phyloP scores from a whole-genome alignment of 2,329 filamentous ascomycete genomes.

The Nothophoma quercina region DNA sequence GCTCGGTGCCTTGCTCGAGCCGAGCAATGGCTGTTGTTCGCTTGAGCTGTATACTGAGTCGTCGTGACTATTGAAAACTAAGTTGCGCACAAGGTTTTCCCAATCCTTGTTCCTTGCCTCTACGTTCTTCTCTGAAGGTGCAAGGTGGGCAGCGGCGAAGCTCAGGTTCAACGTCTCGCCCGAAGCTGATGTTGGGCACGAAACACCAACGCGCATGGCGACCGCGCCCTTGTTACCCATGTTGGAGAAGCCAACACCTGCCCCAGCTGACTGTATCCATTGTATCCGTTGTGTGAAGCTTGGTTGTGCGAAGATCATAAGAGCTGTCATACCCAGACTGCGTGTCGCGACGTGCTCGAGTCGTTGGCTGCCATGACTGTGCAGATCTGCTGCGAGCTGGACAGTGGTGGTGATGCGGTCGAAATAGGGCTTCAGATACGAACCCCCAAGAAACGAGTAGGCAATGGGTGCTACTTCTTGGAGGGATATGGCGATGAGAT shows the following conservation, averaged over 20 bases:
- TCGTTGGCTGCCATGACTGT: slow-evolving; percentile 50
- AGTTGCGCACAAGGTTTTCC: slow-evolving; percentile 78
- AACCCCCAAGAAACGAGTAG: slow-evolving; percentile 84
- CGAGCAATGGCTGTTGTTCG: slow-evolving; percentile 45
- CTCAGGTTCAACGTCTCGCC: slow-evolving; percentile 70
- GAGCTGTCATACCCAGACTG: slow-evolving; percentile 87
- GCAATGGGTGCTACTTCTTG: slow-evolving; percentile 90
- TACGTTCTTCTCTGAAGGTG: slow-evolving; percentile 83
- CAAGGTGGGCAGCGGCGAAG: slow-evolving; percentile 87
- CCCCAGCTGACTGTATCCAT: slow-evolving; percentile 77
- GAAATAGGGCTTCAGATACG: slow-evolving; percentile 79
- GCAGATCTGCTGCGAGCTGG: slow-evolving; percentile 68
- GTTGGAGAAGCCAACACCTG: slow-evolving; percentile 83
- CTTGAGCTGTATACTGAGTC: slow-evolving; percentile 40
- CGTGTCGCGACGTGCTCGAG: slow-evolving; percentile 76
- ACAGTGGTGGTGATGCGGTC: slow-evolving; percentile 74
- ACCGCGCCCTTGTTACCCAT: slow-evolving; percentile 98
- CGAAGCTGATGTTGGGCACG: slow-evolving; percentile 42
- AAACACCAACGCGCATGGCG: slow-evolving; percentile 74
- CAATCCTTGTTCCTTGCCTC: slow-evolving; percentile 85
- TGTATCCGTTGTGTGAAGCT: slow-evolving; percentile 64
- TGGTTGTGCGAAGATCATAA: slow-evolving; percentile 82
- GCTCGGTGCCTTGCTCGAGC: slow-evolving; percentile 27
- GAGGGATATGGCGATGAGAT: slow-evolving; percentile 72
- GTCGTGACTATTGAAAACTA: slow-evolving; percentile 70